Conservation (phyloP, 345 rosid species). For the Salix purpurea region DNA sequence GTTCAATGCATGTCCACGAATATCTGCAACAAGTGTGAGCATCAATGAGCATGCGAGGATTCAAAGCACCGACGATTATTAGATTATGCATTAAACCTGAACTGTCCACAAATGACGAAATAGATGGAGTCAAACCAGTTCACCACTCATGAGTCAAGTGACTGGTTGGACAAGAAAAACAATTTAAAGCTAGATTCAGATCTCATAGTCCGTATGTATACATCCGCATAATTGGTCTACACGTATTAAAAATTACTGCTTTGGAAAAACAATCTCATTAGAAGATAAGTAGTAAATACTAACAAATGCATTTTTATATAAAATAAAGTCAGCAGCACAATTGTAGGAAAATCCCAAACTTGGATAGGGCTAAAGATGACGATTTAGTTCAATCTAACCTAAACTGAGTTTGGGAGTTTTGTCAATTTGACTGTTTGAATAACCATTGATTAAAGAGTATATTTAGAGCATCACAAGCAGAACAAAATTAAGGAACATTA, state of each 20-base stretch:
- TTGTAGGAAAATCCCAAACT: not conserved
- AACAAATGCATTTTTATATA: not conserved
- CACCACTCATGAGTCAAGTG: not conserved
- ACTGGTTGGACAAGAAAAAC: not conserved
- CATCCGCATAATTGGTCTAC: not conserved
- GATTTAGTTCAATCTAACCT: not conserved
- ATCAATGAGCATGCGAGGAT: not conserved
- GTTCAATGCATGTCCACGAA: constrained; percentile 50
- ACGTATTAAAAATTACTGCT: not conserved
- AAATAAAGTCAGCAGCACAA: not conserved
- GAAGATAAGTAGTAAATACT: not conserved
- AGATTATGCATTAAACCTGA: not conserved
- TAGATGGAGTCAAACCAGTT: not conserved
- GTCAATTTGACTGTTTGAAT: not conserved
- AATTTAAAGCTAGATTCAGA: not conserved
- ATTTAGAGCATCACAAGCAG: not conserved
- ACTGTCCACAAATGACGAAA: not conserved
- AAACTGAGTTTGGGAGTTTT: not conserved
- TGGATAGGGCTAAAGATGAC: not conserved
- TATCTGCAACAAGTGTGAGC: constrained; percentile 35
- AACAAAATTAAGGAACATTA: not conserved
- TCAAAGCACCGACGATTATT: not conserved
- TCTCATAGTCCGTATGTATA: not conserved
- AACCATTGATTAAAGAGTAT: not conserved
- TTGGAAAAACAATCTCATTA: not conserved